Conservation (phyloP, 192 early-diverging fungal species). For the Mortierella antarctica region DNA sequence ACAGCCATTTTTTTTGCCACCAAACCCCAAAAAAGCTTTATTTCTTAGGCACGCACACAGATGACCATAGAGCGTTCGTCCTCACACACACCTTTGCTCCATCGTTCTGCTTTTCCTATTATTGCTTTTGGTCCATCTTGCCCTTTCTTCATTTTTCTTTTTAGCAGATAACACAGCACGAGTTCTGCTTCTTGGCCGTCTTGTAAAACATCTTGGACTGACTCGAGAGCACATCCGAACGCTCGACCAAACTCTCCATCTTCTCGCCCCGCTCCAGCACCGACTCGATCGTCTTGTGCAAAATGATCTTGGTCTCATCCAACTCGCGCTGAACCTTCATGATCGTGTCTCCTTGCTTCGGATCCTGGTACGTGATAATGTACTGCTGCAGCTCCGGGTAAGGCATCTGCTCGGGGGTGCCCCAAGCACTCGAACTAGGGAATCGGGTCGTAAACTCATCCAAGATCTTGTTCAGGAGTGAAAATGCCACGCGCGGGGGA, state of each 20-base stretch:
- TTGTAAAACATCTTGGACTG: conserved; percentile 98
- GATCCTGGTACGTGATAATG: conserved; percentile 89
- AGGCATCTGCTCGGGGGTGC: conserved; percentile 31
- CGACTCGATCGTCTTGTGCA: conserved; percentile 95
- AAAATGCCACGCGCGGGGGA: conserved; percentile 89
- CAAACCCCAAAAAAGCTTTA: neutral
- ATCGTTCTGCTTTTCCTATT: neutral
- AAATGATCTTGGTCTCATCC: conserved; percentile 95
- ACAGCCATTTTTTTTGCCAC: conserved; percentile 33
- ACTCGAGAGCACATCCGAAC: conserved; percentile 84
- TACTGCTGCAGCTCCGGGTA: conserved; percentile 82
- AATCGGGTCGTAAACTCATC: conserved; percentile 87
- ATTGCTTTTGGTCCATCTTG: neutral
- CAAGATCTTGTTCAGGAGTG: conserved; percentile 83
- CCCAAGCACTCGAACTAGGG: conserved; percentile 55
- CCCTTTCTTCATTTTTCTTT: neutral
- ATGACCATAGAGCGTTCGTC: neutral
- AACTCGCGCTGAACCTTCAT: conserved; percentile 95
- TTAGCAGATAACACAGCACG: conserved; percentile 75
- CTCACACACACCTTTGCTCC: neutral
- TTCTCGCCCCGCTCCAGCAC: conserved; percentile 90
- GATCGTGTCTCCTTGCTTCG: conserved; percentile 90
- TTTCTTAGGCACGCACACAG: neutral
- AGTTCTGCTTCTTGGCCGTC: conserved; percentile 87
- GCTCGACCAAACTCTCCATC: conserved; percentile 87